phyloP scores from a whole-genome alignment of 495 filamentous ascomycete genomes.

The Penicillium maclennaniae region DNA sequence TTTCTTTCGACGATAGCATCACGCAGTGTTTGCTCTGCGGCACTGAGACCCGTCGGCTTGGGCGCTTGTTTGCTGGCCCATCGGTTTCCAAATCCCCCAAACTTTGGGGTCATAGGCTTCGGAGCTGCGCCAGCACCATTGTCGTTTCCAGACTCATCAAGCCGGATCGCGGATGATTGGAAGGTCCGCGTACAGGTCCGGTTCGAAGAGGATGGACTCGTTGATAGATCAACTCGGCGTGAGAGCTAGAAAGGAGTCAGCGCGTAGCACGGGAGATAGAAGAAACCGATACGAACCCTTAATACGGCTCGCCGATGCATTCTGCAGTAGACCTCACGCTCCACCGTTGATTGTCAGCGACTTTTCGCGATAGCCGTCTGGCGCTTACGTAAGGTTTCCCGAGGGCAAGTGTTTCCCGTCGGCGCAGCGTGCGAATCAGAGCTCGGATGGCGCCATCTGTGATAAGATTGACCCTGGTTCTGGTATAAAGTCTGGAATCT shows the following conservation, averaged over 20 bases:
- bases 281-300: slow-evolving; percentile 27
- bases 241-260: slow-evolving; percentile 16
- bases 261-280: neutral
- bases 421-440: slow-evolving; percentile 35
- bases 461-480: slow-evolving; percentile 21
- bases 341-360: slow-evolving; percentile 21
- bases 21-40: slow-evolving; percentile 35
- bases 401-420: slow-evolving; percentile 33
- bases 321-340: slow-evolving; percentile 8
- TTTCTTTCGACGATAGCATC: slow-evolving; percentile 25
- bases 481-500: slow-evolving; percentile 27
- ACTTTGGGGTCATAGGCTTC: slow-evolving; percentile 13
- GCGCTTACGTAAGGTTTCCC: slow-evolving; percentile 27
- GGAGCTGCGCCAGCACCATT: slow-evolving; percentile 8
- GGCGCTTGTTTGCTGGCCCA: slow-evolving; percentile 22
- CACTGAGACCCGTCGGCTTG: slow-evolving; percentile 27
- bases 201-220: slow-evolving; percentile 18
- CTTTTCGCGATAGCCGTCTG: neutral
- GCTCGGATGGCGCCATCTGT: slow-evolving; percentile 21
- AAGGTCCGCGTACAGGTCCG: slow-evolving; percentile 27
- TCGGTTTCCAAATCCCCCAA: slow-evolving; percentile 15
- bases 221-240: slow-evolving; percentile 29
- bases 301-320: slow-evolving; percentile 39
- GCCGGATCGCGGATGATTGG: slow-evolving; percentile 23
- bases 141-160: slow-evolving; percentile 16